Conservation (phyloP, 345 rosid genomes). For the Gossypium arboreum region DNA sequence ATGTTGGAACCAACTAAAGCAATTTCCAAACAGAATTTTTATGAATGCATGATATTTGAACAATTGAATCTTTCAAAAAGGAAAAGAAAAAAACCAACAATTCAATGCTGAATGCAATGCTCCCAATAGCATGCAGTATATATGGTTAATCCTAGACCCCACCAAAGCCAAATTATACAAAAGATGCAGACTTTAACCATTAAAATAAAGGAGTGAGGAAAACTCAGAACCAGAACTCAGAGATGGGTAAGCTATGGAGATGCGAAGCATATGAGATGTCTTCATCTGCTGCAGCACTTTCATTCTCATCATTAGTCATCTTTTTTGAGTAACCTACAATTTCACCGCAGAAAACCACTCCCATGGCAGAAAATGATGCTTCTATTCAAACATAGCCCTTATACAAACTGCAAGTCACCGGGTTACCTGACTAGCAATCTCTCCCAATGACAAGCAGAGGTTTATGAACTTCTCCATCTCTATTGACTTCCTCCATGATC, state of each 20-base stretch:
- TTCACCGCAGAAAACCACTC: not conserved
- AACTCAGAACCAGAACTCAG: not conserved
- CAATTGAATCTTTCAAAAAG: constrained; percentile 19
- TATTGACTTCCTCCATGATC: constrained; percentile 20
- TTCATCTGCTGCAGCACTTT: not conserved
- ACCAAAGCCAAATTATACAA: constrained; percentile 6
- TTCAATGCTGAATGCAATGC: constrained; percentile 31
- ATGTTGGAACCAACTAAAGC: not conserved
- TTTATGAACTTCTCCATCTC: constrained; percentile 5
- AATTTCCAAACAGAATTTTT: constrained; percentile 4
- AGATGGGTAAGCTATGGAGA: not conserved
- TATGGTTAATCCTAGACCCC: constrained; percentile 17
- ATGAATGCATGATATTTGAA: constrained; percentile 36
- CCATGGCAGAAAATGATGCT: not conserved
- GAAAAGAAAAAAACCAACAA: not conserved
- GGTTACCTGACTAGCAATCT: not conserved
- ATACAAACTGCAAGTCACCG: not conserved
- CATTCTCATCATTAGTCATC: not conserved
- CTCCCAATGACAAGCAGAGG: not conserved
- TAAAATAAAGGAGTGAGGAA: not conserved
- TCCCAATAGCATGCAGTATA: constrained; percentile 24
- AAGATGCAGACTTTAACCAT: not conserved
- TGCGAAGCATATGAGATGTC: not conserved
- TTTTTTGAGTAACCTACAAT: not conserved
- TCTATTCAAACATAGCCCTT: not conserved